These are phyloP conservation scores for Capsicum chinense DNA, from an alignment of 257 asterid species.

Conservation along the genomic window DNA sequence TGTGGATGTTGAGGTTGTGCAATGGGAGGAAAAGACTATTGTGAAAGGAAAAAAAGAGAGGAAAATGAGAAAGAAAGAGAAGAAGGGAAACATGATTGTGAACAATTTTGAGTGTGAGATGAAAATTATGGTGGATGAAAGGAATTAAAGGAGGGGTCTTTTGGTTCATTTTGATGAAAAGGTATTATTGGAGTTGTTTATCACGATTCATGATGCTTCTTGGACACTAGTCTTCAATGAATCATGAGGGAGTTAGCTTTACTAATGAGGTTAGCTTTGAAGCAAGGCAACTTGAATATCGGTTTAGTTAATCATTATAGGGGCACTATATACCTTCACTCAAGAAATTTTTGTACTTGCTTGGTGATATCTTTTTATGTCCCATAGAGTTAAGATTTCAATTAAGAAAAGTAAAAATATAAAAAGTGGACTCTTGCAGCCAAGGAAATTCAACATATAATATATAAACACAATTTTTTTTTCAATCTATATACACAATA, in stretches of 20 bases:
- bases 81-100: conserved; percentile 26
- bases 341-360: too few species aligned
- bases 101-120: background rate
- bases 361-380: background rate
- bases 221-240: background rate
- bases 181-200: background rate
- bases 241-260: conserved; percentile 6
- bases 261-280: conserved; percentile 27
- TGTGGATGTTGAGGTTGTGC: conserved; percentile 55
- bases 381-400: background rate
- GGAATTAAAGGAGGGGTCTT: conserved; percentile 20
- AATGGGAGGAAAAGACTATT: conserved; percentile 52
- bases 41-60: conserved; percentile 37
- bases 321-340: background rate
- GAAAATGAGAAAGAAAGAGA: conserved; percentile 4
- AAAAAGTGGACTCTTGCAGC: too few species aligned
- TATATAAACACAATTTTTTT: background rate
- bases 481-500: too few species aligned
- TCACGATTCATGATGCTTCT: background rate
- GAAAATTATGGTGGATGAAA: background rate
- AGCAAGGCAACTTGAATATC: conserved; percentile 10
- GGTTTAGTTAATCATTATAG: background rate
- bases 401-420: background rate
- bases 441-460: background rate
- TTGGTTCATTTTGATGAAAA: background rate